Conservation (phyloP, 208 protist genomes). For the Crithidia thermophila region DNA sequence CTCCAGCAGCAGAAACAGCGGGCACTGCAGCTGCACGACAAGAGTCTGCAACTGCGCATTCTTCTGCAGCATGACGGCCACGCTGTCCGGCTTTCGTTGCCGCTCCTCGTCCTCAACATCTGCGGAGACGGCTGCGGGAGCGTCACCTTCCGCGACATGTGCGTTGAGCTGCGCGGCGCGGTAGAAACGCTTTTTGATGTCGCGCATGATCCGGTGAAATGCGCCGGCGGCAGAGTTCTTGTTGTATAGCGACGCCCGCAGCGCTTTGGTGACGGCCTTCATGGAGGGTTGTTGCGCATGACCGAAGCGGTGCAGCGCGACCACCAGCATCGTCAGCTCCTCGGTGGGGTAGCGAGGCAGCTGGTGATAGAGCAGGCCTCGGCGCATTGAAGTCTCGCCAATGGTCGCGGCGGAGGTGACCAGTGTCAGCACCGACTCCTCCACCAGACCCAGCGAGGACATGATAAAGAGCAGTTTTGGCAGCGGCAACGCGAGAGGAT, state of each 20-base stretch:
- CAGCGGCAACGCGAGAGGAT: constrained; percentile 29
- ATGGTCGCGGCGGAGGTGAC: constrained; percentile 17
- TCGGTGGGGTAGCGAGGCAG: constrained; percentile 35
- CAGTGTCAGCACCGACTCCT: constrained; percentile 52
- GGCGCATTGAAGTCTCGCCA: background rate
- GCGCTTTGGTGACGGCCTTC: constrained; percentile 24
- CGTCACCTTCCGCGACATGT: background rate
- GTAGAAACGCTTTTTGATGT: constrained; percentile 12
- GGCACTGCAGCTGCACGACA: constrained; percentile 19
- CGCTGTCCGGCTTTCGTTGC: background rate
- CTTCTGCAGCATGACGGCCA: constrained; percentile 1
- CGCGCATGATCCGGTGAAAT: constrained; percentile 16
- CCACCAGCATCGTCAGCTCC: constrained; percentile 53
- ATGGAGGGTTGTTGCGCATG: constrained; percentile 60
- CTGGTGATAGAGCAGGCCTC: constrained; percentile 42
- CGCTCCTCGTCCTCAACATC: background rate
- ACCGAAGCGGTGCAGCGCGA: constrained; percentile 76
- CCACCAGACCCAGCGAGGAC: constrained; percentile 55
- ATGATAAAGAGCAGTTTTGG: constrained; percentile 56
- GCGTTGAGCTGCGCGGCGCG: background rate
- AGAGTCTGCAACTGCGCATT: constrained; percentile 8
- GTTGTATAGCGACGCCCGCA: constrained; percentile 25
- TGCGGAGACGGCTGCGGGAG: background rate
- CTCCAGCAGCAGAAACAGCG: constrained; percentile 40
- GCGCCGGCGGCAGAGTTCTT: background rate